Evolutionary conservation across 2,329 filamentous ascomycete genomes (phyloP).

Genomic region (Fusarium humuli): DNA sequence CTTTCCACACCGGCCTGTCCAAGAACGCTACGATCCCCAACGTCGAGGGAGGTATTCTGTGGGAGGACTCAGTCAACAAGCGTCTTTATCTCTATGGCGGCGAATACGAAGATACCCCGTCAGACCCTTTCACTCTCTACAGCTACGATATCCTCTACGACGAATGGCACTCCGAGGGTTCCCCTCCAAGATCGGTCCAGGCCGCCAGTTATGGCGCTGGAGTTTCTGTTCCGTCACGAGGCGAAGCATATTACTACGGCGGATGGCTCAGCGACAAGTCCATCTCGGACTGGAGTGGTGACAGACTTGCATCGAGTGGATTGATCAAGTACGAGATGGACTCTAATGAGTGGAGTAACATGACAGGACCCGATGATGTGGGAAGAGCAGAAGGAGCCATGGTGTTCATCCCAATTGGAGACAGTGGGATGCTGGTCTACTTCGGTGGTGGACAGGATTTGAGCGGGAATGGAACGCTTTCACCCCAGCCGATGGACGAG

Average conservation of each 20-base stretch:
- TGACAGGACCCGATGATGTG: not conserved
- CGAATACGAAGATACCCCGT: not conserved
- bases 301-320: not conserved
- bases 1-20: not conserved
- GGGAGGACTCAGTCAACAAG: constrained; percentile 16
- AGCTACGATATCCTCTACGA: constrained; percentile 16
- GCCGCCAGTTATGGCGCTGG: constrained; percentile 10
- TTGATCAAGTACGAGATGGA: constrained; percentile 13
- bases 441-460: constrained; percentile 2
- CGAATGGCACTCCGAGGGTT: not conserved
- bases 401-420: not conserved
- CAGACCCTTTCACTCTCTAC: not conserved
- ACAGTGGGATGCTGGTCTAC: constrained; percentile 8
- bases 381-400: constrained; percentile 1
- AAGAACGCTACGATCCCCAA: constrained; percentile 15
- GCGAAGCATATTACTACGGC: constrained; percentile 11
- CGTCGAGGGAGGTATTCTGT: constrained; percentile 6
- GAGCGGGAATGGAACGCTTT: not conserved
- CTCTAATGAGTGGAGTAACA: constrained; percentile 2
- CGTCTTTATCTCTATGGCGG: constrained; percentile 13
- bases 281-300: not conserved
- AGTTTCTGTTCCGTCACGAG: not conserved
- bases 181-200: not conserved
- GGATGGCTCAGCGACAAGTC: constrained; percentile 6
- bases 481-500: constrained; percentile 2